Percentiles rank a stretch among this genome's conserved stretches.
phyloP scores from a whole-genome alignment of 257 asterid genomes.

The Cordia subcordata region DNA sequence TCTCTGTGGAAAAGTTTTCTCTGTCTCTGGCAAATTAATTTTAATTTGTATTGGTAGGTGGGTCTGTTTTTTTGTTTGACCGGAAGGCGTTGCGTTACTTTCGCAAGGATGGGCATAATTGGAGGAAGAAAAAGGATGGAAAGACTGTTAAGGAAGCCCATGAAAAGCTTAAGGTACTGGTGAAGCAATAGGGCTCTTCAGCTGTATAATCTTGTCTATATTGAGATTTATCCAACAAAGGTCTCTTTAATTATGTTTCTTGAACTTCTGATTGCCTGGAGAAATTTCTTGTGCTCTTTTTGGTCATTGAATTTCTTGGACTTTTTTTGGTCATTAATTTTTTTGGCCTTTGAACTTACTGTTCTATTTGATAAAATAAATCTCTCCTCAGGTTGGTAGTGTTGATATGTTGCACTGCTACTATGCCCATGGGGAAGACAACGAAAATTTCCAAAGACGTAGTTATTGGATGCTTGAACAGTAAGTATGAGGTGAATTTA shows the following conservation, averaged over 20 bases:
- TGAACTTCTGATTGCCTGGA: too few relatives aligned
- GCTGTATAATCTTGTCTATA: background rate
- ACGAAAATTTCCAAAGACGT: conserved; percentile 91
- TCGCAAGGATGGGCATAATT: conserved; percentile 93
- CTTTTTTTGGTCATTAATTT: conserved; percentile 3
- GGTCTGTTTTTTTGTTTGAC: conserved; percentile 92
- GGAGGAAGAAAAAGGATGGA: conserved; percentile 98
- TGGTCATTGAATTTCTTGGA: background rate
- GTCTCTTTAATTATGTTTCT: too few relatives aligned
- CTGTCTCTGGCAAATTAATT: conserved; percentile 1
- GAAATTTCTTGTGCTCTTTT: background rate
- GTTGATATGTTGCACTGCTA: conserved; percentile 94
- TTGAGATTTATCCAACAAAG: background rate
- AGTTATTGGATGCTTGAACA: conserved; percentile 98
- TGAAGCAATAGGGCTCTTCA: conserved; percentile 5
- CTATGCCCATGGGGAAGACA: conserved; percentile 98
- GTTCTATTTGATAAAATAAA: conserved; percentile 6
- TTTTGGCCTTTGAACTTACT: background rate
- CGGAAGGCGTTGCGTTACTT: conserved; percentile 89
- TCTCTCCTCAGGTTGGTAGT: conserved; percentile 79
- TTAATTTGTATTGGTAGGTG: conserved; percentile 55
- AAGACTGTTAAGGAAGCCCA: conserved; percentile 98
- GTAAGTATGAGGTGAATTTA: conserved; percentile 43
- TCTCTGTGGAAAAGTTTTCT: background rate
- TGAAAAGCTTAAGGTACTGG: conserved; percentile 85